phyloP scores from a whole-genome alignment of 2,329 filamentous ascomycete species.

The Hypocreales sp. region DNA sequence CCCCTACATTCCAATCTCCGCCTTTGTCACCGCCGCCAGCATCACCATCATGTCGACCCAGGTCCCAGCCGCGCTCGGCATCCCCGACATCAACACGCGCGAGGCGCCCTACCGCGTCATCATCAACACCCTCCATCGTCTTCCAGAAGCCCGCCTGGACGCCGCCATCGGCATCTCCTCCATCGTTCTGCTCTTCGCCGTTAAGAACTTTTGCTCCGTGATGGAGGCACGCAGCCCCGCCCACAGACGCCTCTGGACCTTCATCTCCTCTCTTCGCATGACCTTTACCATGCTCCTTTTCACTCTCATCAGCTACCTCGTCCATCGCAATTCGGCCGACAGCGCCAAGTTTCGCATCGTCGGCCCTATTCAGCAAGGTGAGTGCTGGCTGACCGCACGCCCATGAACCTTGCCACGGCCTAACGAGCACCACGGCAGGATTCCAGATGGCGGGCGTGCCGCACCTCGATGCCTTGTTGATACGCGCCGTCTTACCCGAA shows the following conservation, averaged over 20 bases:
- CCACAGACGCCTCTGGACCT: constrained; percentile 52
- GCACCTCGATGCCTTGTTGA: constrained; percentile 34
- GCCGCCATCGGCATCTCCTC: constrained; percentile 59
- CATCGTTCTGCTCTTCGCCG: constrained; percentile 48
- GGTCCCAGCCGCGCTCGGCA: constrained; percentile 26
- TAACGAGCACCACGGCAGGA: constrained; percentile 21
- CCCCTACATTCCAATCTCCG: constrained; percentile 30
- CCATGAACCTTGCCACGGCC: too few relatives aligned
- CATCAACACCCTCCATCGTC: constrained; percentile 23
- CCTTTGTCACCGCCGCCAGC: constrained; percentile 34
- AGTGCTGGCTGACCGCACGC: too few relatives aligned
- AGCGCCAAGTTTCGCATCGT: constrained; percentile 46
- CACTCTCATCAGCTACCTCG: constrained; percentile 56
- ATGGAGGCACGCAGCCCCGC: constrained; percentile 46
- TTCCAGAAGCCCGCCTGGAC: constrained; percentile 37
- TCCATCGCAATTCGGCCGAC: constrained; percentile 35
- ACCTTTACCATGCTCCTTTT: constrained; percentile 65
- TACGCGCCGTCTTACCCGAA: constrained; percentile 41
- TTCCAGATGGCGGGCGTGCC: constrained; percentile 51
- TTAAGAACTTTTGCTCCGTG: constrained; percentile 42
- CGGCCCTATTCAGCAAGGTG: constrained; percentile 47
- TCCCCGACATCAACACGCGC: constrained; percentile 26
- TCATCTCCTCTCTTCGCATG: constrained; percentile 57
- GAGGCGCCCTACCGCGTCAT: constrained; percentile 28
- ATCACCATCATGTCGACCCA: constrained; percentile 35